These are phyloP conservation scores for Cercospora sp. DNA, from an alignment of 2,329 filamentous ascomycete species.

Conservation along the genomic window DNA sequence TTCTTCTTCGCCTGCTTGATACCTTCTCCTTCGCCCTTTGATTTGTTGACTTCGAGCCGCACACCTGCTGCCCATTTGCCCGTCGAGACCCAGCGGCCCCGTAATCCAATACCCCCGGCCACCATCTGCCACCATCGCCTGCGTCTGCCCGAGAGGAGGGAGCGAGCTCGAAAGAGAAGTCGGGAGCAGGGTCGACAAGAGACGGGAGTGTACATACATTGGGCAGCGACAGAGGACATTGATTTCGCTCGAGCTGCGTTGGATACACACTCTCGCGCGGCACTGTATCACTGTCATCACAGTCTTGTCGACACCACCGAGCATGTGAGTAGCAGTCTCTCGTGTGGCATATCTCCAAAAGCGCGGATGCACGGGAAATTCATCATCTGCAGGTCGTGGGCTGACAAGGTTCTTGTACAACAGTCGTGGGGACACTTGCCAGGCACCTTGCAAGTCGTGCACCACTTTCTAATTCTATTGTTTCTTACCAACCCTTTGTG, in stretches of 20 bases:
- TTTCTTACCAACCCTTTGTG: conserved; percentile 8
- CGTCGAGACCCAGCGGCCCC: conserved; percentile 10
- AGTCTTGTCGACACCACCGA: conserved; percentile 8
- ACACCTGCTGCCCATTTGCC: conserved; percentile 14
- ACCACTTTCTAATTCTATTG: conserved; percentile 20
- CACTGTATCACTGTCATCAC: conserved; percentile 14
- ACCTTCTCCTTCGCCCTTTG: conserved; percentile 20
- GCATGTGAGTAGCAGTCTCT: conserved; percentile 18
- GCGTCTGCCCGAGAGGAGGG: conserved; percentile 1
- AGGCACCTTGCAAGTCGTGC: conserved; percentile 19
- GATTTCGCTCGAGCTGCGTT: conserved; percentile 17
- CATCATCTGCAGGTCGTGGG: background rate
- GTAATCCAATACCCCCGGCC: conserved; percentile 16
- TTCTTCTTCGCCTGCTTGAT: conserved; percentile 19
- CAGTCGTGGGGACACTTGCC: conserved; percentile 19
- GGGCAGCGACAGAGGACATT: conserved; percentile 14
- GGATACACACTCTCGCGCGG: conserved; percentile 16
- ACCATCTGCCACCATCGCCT: conserved; percentile 14
- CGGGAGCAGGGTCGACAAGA: conserved; percentile 8
- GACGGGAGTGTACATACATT: conserved; percentile 29
- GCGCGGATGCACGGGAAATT: background rate
- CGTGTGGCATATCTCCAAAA: background rate
- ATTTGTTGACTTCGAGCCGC: conserved; percentile 22
- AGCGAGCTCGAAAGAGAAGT: conserved; percentile 13
- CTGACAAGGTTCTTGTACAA: background rate